Evolutionary conservation across 2,329 filamentous ascomycete species (phyloP).

Genomic region (Truncatella angustata): DNA sequence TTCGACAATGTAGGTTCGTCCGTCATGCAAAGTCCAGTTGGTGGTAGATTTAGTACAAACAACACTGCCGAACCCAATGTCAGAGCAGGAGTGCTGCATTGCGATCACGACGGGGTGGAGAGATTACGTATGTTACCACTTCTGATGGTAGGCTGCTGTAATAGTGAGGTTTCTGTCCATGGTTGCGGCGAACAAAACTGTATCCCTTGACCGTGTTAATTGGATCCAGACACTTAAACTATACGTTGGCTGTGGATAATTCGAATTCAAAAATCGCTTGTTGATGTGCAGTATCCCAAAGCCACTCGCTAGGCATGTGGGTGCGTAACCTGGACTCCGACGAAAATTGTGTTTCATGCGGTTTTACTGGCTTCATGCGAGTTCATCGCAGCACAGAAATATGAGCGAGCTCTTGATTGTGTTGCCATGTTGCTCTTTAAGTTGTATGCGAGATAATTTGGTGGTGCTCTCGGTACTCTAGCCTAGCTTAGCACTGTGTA

Average conservation of each 20-base stretch:
- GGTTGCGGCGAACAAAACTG: not conserved
- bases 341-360: not conserved
- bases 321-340: not conserved
- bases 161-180: not conserved
- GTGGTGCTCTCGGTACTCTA: not conserved
- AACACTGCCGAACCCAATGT: not conserved
- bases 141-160: not conserved
- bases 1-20: no score
- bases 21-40: no score
- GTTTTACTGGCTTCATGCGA: slow-evolving; percentile 4
- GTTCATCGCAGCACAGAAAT: not conserved
- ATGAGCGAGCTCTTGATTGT: not conserved
- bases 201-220: no score
- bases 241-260: no score
- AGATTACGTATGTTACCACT: slow-evolving; percentile 8
- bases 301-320: no score
- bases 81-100: not conserved
- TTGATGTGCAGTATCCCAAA: no score
- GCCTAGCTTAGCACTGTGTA: no score
- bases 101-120: not conserved
- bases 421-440: not conserved
- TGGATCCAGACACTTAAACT: no score
- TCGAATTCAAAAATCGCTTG: no score
- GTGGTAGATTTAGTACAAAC: no score
- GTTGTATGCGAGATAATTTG: not conserved